These are phyloP conservation scores for Ophiostoma montium DNA, from an alignment of 2,329 filamentous ascomycete species.

Conservation along the genomic window DNA sequence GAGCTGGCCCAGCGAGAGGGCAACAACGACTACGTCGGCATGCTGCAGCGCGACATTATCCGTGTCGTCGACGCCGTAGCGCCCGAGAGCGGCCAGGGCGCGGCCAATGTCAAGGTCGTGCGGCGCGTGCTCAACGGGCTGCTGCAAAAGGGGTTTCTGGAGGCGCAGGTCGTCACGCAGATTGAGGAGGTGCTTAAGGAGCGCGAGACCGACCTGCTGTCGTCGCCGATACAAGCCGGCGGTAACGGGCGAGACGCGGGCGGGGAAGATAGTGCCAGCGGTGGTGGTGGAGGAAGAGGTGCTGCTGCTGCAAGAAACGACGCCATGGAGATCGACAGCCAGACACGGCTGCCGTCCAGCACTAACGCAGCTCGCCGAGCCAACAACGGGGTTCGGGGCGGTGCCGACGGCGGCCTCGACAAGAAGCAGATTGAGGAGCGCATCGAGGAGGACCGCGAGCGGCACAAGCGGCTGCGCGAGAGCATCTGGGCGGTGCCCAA, in stretches of 20 bases:
- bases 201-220: constrained; percentile 50
- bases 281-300: not conserved
- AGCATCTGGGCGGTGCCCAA: constrained; percentile 80
- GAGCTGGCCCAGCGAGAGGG: constrained; percentile 68
- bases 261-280: not conserved
- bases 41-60: constrained; percentile 90
- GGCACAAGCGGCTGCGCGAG: constrained; percentile 83
- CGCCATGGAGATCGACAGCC: constrained; percentile 21
- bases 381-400: not conserved
- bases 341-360: constrained; percentile 28
- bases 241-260: not conserved
- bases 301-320: too few relatives aligned
- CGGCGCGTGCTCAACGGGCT: constrained; percentile 61
- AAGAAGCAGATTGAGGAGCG: constrained; percentile 87
- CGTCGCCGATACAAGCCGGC: constrained; percentile 28
- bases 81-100: constrained; percentile 71
- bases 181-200: constrained; percentile 75
- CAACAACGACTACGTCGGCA: constrained; percentile 70
- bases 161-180: constrained; percentile 59
- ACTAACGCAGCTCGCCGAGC: constrained; percentile 15
- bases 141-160: constrained; percentile 56
- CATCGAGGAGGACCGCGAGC: constrained; percentile 90
- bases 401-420: constrained; percentile 41
- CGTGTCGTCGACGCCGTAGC: constrained; percentile 85
- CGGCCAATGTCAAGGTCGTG: constrained; percentile 87